Evolutionary conservation across 805 yeast genomes (phyloP).

Genomic region (Ogataea polymorpha): DNA sequence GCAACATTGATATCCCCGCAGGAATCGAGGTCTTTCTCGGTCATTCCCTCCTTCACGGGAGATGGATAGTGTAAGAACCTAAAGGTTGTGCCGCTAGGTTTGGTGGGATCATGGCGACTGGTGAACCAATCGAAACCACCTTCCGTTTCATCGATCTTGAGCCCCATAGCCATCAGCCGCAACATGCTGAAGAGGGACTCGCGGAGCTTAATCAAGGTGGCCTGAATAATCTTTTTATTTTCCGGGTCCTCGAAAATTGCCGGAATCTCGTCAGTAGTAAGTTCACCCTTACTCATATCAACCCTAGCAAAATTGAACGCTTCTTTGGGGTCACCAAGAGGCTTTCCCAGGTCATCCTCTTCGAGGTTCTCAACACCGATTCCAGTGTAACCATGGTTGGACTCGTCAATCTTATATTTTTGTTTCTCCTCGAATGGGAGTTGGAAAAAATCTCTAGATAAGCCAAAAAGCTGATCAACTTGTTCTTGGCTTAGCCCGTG

Average conservation of each 20-base stretch:
- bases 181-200: constrained; percentile 48
- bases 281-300: constrained; percentile 47
- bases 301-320: constrained; percentile 62
- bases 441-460: constrained; percentile 29
- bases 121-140: constrained; percentile 63
- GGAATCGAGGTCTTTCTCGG: constrained; percentile 48
- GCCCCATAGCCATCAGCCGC: constrained; percentile 56
- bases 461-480: constrained; percentile 33
- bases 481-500: constrained; percentile 44
- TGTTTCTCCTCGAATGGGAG: constrained; percentile 50
- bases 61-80: constrained; percentile 73
- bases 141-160: constrained; percentile 52
- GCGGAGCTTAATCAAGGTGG: constrained; percentile 44
- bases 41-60: constrained; percentile 38
- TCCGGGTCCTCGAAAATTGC: constrained; percentile 43
- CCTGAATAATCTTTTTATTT: constrained; percentile 40
- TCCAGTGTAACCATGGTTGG: constrained; percentile 44
- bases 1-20: constrained; percentile 41
- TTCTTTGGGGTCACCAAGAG: constrained; percentile 49
- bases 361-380: constrained; percentile 43
- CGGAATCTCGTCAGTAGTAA: constrained; percentile 42
- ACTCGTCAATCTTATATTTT: constrained; percentile 46
- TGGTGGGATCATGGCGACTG: constrained; percentile 50
- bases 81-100: constrained; percentile 59
- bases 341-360: constrained; percentile 32